Conservation (phyloP, 768 basidiomycete species). For the Tricholoma saponaceum region DNA sequence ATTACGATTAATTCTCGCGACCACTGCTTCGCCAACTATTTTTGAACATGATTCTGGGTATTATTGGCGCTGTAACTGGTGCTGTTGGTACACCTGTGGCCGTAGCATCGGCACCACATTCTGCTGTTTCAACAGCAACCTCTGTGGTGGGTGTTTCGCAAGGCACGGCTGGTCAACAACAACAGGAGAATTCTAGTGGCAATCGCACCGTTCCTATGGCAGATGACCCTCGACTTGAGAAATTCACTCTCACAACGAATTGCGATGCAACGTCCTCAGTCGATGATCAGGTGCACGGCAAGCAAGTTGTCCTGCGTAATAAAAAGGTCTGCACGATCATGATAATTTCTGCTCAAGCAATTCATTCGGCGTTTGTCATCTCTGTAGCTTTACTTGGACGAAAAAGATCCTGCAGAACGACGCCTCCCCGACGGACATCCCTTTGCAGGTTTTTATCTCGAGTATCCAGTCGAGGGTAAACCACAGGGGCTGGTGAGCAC, state of each 20-base stretch:
- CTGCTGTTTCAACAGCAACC: constrained; percentile 22
- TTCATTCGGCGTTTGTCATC: neutral
- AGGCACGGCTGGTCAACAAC: constrained; percentile 21
- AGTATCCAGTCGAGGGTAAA: constrained; percentile 23
- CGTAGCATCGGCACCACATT: neutral
- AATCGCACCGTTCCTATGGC: constrained; percentile 18
- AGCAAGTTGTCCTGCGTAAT: constrained; percentile 24
- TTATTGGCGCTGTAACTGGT: constrained; percentile 24
- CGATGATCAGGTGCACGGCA: constrained; percentile 15
- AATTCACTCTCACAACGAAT: constrained; percentile 20
- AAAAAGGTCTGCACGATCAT: constrained; percentile 17
- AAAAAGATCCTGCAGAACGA: constrained; percentile 18
- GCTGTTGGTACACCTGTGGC: constrained; percentile 24
- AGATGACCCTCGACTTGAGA: constrained; percentile 25
- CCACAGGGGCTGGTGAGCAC: constrained; percentile 27
- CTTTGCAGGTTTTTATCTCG: constrained; percentile 28
- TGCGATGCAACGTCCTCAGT: constrained; percentile 9
- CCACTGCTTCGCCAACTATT: neutral
- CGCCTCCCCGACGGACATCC: constrained; percentile 23
- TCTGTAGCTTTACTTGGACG: constrained; percentile 26
- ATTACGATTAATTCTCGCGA: too few relatives aligned
- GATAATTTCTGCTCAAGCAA: neutral
- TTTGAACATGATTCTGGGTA: constrained; percentile 15
- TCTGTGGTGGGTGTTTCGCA: constrained; percentile 25
- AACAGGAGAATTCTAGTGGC: constrained; percentile 11